Percentiles rank a stretch among this genome's conserved stretches.
phyloP scores from a whole-genome alignment of 768 basidiomycete species.

The Strobilomyces dryophilus region DNA sequence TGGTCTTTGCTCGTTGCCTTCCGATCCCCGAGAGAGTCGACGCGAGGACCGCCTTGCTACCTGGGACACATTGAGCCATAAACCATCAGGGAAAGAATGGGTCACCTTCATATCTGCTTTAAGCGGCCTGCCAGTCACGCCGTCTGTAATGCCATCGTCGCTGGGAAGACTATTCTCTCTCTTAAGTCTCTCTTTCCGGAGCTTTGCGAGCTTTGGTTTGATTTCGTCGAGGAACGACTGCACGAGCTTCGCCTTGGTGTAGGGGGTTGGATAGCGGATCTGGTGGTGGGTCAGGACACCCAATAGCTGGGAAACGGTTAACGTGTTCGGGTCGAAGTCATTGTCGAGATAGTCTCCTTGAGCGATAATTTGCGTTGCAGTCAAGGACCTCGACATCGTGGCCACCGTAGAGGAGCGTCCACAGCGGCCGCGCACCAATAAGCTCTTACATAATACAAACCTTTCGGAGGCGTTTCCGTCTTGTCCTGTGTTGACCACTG shows the following conservation, averaged over 20 bases:
- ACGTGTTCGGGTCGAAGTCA: slow-evolving; percentile 66
- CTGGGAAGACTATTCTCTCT: slow-evolving; percentile 69
- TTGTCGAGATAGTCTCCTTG: slow-evolving; percentile 76
- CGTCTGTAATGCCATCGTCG: slow-evolving; percentile 80
- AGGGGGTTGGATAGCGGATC: slow-evolving; percentile 66
- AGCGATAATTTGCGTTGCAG: slow-evolving; percentile 71
- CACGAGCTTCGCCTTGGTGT: slow-evolving; percentile 74
- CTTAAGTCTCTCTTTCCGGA: slow-evolving; percentile 62
- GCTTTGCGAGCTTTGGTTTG: slow-evolving; percentile 50
- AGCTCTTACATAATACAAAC: not conserved
- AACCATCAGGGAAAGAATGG: slow-evolving; percentile 1
- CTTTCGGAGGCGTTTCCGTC: too few relatives aligned
- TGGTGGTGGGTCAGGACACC: slow-evolving; percentile 77
- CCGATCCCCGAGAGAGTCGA: slow-evolving; percentile 56
- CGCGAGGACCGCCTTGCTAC: slow-evolving; percentile 55
- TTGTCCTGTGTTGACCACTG: too few relatives aligned
- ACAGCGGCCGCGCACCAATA: slow-evolving; percentile 9
- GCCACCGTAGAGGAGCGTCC: slow-evolving; percentile 13
- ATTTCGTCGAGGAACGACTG: slow-evolving; percentile 77
- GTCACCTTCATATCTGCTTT: slow-evolving; percentile 44
- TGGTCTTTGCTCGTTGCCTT: slow-evolving; percentile 41
- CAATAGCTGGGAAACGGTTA: slow-evolving; percentile 79
- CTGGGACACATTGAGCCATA: slow-evolving; percentile 9
- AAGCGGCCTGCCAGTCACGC: slow-evolving; percentile 72
- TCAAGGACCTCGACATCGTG: slow-evolving; percentile 64